Conservation (phyloP, 331 rosid species). For the Pyracantha coccinea region DNA sequence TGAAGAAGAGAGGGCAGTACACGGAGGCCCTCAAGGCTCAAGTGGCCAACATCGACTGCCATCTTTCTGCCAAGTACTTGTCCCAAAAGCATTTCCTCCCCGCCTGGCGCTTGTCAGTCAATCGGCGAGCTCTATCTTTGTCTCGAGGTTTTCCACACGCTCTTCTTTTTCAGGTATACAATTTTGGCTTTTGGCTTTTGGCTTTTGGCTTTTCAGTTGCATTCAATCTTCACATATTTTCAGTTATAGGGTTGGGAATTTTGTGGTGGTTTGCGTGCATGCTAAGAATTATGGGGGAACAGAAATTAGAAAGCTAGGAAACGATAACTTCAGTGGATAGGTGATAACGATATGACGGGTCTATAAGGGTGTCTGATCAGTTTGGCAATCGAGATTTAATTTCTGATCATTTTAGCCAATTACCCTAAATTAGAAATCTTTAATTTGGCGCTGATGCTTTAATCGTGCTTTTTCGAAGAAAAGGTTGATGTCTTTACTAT, state of each 20-base stretch:
- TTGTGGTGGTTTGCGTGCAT: neutral
- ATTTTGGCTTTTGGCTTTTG: neutral
- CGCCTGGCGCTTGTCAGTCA: conserved; percentile 53
- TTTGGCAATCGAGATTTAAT: neutral
- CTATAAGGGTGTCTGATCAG: neutral
- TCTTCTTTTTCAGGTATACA: conserved; percentile 59
- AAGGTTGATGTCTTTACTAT: neutral
- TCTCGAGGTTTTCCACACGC: conserved; percentile 59
- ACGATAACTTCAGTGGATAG: neutral
- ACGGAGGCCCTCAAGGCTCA: conserved; percentile 62
- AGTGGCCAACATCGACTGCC: conserved; percentile 78
- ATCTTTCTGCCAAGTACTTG: conserved; percentile 42
- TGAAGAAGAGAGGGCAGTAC: conserved; percentile 74
- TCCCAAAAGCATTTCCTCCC: conserved; percentile 56
- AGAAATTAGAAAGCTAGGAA: neutral
- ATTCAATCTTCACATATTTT: neutral
- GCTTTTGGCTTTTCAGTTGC: no score
- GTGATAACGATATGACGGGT: neutral
- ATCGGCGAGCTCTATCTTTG: conserved; percentile 86
- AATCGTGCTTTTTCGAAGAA: neutral
- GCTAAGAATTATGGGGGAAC: neutral
- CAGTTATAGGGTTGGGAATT: neutral
- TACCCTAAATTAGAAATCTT: no score
- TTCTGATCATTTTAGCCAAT: no score
- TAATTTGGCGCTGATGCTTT: neutral